Evolutionary conservation across 139 green algal species (phyloP), one percentile per base, ranked within the genome.

Genomic region (Coelastrella sp.): DNA sequence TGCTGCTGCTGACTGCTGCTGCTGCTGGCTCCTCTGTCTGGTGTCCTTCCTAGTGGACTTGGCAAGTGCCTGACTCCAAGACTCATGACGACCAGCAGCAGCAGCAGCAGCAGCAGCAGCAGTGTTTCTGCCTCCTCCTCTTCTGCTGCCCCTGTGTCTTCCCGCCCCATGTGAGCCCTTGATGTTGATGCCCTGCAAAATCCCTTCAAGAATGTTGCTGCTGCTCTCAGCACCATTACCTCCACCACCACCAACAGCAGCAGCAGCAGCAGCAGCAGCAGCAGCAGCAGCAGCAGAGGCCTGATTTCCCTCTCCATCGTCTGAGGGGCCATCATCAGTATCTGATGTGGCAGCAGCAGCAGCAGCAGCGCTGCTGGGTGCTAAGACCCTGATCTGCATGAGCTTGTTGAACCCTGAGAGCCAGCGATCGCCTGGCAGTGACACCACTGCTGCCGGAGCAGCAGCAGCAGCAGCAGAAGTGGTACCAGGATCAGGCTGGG

Each of bases 81-180:
- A 27, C 9, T 19, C 74, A 80, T 17, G 12, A 80, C 74, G 8
- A 80, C 74, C 74, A 80, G 24, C 63, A 5, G 15, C 74, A 80
- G 74, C 74, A 80, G 74, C 74, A 80, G 74, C 74, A 80, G 74
- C 74, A 80, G 74, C 74, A 80, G 74, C 74, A 80, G 74, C 74
- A 80, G 74, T 11, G 15, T 1, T 19, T 17, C 58, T 80, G 74
- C 25, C 24, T 15, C 74, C 63, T 72, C 3, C 74, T 80, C 59
- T 75, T 11, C 59, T 74, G 15, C 35, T 27, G 11, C 81, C 63
- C 19, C 10, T 86, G 15, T 58, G n/a, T 15, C 81, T 75, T 86
- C 59, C 59, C 75, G 81, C 59, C n/a, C 22, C 60, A 75, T n/a
- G n/a, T 86, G 81, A 63, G n/a, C 25, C 81, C 81, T 63, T 63